These are phyloP conservation scores for Picochlorum sp. DNA, from an alignment of 139 green algal species.

Conservation along the genomic window DNA sequence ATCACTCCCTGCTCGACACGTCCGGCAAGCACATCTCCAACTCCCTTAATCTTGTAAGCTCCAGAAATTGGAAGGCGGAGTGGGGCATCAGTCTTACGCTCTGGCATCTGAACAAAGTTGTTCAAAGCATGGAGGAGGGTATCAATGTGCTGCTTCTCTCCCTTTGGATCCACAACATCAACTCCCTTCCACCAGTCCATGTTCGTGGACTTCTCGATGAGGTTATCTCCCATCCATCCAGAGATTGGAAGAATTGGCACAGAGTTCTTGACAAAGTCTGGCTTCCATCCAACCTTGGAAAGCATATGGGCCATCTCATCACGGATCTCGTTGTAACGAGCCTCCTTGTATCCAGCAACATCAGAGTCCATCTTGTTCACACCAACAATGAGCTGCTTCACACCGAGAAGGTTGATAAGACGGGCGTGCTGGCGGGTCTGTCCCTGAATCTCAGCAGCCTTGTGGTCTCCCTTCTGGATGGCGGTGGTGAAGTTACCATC, in stretches of 20 bases:
- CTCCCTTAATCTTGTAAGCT: conserved; percentile 99
- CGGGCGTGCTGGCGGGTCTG: conserved; percentile 99
- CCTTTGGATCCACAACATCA: conserved; percentile 50
- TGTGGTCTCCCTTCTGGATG: conserved; percentile 97
- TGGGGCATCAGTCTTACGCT: conserved; percentile 73
- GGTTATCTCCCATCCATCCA: conserved; percentile 98
- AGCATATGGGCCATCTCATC: conserved; percentile 95
- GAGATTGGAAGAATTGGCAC: conserved; percentile 98
- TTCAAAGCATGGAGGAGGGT: conserved; percentile 87
- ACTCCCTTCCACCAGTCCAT: conserved; percentile 90
- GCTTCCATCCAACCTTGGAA: conserved; percentile 66
- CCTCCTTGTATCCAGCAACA: conserved; percentile 83
- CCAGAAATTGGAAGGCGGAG: conserved; percentile 88
- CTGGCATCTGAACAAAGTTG: conserved; percentile 64
- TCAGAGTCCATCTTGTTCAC: conserved; percentile 98
- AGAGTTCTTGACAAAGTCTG: conserved; percentile 72
- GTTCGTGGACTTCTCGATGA: conserved; percentile 91
- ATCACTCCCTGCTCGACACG: conserved; percentile 95
- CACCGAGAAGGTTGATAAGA: conserved; percentile 94
- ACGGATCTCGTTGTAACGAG: conserved; percentile 94
- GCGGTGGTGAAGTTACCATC: conserved; percentile 93
- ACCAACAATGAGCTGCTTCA: conserved; percentile 95
- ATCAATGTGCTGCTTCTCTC: conserved; percentile 46
- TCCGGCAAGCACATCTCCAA: conserved; percentile 95
- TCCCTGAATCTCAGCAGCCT: conserved; percentile 90